Evolutionary conservation across 108 stramenopile genomes (phyloP).

Genomic region (Conticribra weissflogii): DNA sequence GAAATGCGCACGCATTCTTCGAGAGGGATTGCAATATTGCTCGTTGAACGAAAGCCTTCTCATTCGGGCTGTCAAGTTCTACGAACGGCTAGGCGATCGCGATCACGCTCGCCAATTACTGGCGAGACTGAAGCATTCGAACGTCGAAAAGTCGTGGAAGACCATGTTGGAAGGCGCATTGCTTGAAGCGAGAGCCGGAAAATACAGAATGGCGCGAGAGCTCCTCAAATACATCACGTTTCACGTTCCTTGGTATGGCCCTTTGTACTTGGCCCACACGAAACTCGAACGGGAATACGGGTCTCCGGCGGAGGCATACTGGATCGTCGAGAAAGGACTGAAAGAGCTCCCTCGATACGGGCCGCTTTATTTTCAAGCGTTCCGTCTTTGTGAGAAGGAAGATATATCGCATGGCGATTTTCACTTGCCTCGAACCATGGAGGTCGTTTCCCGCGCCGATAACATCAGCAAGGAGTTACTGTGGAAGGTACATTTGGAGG

Average conservation of each 20-base stretch:
- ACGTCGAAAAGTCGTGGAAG: slow-evolving; percentile 93
- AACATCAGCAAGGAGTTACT: slow-evolving; percentile 92
- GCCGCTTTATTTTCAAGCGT: slow-evolving; percentile 97
- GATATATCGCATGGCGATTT: slow-evolving; percentile 58
- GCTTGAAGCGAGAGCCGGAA: slow-evolving; percentile 95
- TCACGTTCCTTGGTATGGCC: slow-evolving; percentile 96
- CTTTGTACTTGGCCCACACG: slow-evolving; percentile 94
- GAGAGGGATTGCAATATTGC: slow-evolving; percentile 80
- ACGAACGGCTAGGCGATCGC: slow-evolving; percentile 84
- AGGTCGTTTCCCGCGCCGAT: slow-evolving; percentile 82
- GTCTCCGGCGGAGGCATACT: slow-evolving; percentile 73
- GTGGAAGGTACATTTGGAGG: slow-evolving; percentile 97
- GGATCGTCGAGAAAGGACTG: slow-evolving; percentile 92
- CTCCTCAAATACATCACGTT: slow-evolving; percentile 46
- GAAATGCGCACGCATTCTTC: slow-evolving; percentile 69
- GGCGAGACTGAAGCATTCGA: slow-evolving; percentile 84
- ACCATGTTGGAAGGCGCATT: slow-evolving; percentile 96
- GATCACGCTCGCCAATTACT: slow-evolving; percentile 81
- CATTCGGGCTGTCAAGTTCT: slow-evolving; percentile 90
- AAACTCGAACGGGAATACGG: slow-evolving; percentile 89
- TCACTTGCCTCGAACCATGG: slow-evolving; percentile 70
- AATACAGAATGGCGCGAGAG: slow-evolving; percentile 79
- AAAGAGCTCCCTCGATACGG: slow-evolving; percentile 93
- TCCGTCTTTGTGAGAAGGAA: slow-evolving; percentile 85
- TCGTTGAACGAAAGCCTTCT: slow-evolving; percentile 82